Percentiles rank a stretch among this genome's conserved stretches.
These are phyloP conservation scores for Colletotrichum graminicola DNA, from an alignment of 2,329 filamentous ascomycete species.

Conservation along the genomic window DNA sequence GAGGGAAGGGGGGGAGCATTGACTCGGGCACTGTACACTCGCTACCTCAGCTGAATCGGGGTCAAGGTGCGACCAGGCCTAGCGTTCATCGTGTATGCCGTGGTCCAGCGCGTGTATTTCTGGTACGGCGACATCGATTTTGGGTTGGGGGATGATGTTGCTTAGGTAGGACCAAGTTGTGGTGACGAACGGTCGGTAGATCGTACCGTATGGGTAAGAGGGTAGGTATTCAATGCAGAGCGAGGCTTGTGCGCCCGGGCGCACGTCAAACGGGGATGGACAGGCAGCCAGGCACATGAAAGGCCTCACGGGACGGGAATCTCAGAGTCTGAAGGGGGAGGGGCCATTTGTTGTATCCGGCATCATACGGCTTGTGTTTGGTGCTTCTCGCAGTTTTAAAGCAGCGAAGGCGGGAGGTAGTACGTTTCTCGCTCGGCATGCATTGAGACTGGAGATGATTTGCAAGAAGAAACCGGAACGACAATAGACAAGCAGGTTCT, in stretches of 20 bases:
- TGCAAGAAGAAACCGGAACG: constrained; percentile 1
- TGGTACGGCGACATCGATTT: constrained; percentile 5
- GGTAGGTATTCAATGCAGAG: background rate
- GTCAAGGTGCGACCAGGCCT: constrained; percentile 34
- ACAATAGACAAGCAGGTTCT: constrained; percentile 31
- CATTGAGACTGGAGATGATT: background rate
- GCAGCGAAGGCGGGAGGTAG: background rate
- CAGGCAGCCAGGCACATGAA: background rate
- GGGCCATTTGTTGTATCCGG: background rate
- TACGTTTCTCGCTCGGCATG: background rate
- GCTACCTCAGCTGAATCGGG: constrained; percentile 5
- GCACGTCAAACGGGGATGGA: background rate
- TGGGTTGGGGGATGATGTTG: constrained; percentile 14
- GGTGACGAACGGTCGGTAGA: constrained; percentile 16
- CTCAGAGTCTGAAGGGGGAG: background rate
- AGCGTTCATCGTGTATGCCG: constrained; percentile 33
- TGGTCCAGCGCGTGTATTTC: background rate
- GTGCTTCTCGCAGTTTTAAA: background rate
- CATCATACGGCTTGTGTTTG: constrained; percentile 1
- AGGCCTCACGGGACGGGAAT: constrained; percentile 1
- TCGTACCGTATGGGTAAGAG: background rate
- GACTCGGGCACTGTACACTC: background rate
- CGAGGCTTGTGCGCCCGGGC: background rate
- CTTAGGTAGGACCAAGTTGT: constrained; percentile 2
- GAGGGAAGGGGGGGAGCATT: background rate